Evolutionary conservation across 768 basidiomycete species (phyloP).

Genomic region (Leucogyrophana mollusca): DNA sequence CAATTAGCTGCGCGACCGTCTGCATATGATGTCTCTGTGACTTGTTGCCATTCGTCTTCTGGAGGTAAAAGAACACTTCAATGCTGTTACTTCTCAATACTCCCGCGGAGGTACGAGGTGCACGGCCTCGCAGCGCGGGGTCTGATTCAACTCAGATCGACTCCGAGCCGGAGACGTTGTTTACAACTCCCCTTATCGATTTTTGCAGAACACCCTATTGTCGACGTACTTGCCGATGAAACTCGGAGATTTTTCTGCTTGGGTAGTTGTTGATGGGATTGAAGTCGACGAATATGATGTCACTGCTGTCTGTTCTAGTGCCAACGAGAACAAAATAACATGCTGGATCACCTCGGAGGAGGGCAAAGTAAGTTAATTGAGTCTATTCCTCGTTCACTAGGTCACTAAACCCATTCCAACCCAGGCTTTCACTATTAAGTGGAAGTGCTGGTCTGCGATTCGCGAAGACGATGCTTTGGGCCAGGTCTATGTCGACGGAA

Average conservation of each 20-base stretch:
- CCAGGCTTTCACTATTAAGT: conserved; percentile 13
- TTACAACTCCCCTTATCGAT: no score
- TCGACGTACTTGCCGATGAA: conserved; percentile 13
- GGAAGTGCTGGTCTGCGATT: conserved; percentile 7
- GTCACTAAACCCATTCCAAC: not conserved
- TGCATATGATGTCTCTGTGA: no score
- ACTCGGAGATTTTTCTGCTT: conserved; percentile 13
- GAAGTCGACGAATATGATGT: conserved; percentile 13
- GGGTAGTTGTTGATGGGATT: conserved; percentile 11
- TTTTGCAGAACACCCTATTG: no score
- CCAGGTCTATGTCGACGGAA: conserved; percentile 10
- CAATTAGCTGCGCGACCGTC: no score
- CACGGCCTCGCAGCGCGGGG: no score
- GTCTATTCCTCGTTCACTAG: not conserved
- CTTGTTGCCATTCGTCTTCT: no score
- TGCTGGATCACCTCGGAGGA: conserved; percentile 23
- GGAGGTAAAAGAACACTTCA: no score
- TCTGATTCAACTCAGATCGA: no score
- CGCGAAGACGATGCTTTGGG: not conserved
- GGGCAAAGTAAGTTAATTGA: conserved; percentile 12
- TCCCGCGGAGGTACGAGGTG: no score
- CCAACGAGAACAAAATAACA: conserved; percentile 5
- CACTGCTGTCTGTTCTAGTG: not conserved
- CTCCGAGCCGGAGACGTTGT: no score
- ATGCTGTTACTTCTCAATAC: no score